Evolutionary conservation across 2,329 filamentous ascomycete species (phyloP).

Genomic region (Fusarium tricinctum): DNA sequence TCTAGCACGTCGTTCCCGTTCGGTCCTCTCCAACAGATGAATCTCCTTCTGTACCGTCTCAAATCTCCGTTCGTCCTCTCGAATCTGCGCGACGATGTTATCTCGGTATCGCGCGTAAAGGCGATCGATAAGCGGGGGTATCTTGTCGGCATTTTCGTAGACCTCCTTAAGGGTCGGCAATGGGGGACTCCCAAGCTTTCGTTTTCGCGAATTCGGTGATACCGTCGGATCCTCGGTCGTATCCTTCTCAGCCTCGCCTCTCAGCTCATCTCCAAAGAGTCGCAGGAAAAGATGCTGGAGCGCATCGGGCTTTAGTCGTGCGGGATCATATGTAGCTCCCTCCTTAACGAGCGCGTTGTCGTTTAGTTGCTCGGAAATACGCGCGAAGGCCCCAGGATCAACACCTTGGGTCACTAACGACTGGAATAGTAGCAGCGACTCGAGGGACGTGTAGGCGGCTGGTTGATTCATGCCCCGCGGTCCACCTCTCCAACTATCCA

Average conservation of each 20-base stretch:
- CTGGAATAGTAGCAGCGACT: conserved; percentile 88
- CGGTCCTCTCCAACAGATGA: conserved; percentile 71
- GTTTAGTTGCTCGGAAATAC: conserved; percentile 80
- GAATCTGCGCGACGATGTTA: conserved; percentile 76
- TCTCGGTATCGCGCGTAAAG: conserved; percentile 83
- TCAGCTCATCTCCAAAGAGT: conserved; percentile 80
- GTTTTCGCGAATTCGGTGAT: conserved; percentile 75
- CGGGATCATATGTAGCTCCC: conserved; percentile 78
- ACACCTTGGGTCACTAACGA: conserved; percentile 78
- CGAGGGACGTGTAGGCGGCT: conserved; percentile 83
- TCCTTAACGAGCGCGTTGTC: conserved; percentile 80
- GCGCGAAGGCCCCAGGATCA: conserved; percentile 74
- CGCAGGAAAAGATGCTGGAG: conserved; percentile 83
- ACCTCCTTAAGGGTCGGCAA: conserved; percentile 76
- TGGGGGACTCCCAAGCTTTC: conserved; percentile 77
- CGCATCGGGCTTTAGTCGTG: conserved; percentile 81
- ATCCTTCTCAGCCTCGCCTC: conserved; percentile 61
- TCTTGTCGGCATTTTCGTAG: conserved; percentile 73
- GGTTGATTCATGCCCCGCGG: conserved; percentile 68
- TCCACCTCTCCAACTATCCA: conserved; percentile 69
- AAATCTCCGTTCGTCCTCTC: conserved; percentile 79
- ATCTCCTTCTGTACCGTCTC: conserved; percentile 76
- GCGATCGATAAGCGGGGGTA: conserved; percentile 78
- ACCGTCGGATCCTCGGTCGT: conserved; percentile 60
- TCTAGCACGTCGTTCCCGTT: conserved; percentile 56